These are phyloP conservation scores for Lecanicillium sp. DNA, from an alignment of 2,329 filamentous ascomycete species.

Conservation along the genomic window DNA sequence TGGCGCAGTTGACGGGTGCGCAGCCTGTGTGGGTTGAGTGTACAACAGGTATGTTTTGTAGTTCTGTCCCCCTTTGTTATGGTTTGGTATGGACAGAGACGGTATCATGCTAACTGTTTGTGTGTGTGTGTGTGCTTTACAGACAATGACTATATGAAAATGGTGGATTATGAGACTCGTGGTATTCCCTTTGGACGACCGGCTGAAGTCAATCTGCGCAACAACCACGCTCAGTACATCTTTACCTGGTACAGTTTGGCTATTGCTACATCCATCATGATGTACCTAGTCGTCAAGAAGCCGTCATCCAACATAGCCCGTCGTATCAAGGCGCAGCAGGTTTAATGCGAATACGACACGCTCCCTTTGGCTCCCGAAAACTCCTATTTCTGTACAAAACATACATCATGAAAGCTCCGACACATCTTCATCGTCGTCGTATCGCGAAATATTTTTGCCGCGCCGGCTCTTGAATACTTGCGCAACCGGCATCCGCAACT, in stretches of 20 bases:
- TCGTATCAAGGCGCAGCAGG: slow-evolving; percentile 55
- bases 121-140: slow-evolving; percentile 6
- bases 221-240: slow-evolving; percentile 97
- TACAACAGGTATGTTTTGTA: slow-evolving; percentile 64
- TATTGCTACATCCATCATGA: slow-evolving; percentile 83
- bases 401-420: slow-evolving; percentile 24
- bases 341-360: no score
- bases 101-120: no score
- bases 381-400: slow-evolving; percentile 15
- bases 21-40: slow-evolving; percentile 93
- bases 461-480: slow-evolving; percentile 40
- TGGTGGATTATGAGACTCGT: slow-evolving; percentile 66
- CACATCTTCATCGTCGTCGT: slow-evolving; percentile 17
- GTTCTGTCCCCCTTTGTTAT: background rate
- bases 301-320: slow-evolving; percentile 64
- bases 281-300: slow-evolving; percentile 91
- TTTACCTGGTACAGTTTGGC: slow-evolving; percentile 94
- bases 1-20: slow-evolving; percentile 74
- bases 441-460: slow-evolving; percentile 18
- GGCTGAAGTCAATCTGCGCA: slow-evolving; percentile 85
- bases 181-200: slow-evolving; percentile 85
- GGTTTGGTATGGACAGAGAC: no score
- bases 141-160: slow-evolving; percentile 72
- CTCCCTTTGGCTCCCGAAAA: no score
- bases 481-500: slow-evolving; percentile 63